Evolutionary conservation across 2,329 filamentous ascomycete species (phyloP).

Genomic region (Diaporthe humulicola): DNA sequence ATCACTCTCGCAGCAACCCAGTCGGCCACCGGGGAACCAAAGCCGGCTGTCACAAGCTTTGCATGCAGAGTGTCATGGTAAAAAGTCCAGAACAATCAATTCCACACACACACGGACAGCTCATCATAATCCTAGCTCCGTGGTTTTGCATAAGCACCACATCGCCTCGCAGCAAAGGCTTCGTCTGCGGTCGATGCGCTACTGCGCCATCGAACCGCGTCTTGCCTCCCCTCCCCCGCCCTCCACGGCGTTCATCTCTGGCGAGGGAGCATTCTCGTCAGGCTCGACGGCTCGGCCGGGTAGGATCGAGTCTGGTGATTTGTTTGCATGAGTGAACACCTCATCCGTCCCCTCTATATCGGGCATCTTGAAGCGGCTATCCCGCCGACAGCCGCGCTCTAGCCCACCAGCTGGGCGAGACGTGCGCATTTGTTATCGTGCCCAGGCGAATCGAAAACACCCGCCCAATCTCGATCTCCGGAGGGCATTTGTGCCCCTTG

Average conservation of each 20-base stretch:
- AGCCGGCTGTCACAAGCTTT: constrained; percentile 15
- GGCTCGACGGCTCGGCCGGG: constrained; percentile 26
- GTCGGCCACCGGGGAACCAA: constrained; percentile 10
- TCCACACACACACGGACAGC: neutral
- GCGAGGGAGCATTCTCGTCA: constrained; percentile 10
- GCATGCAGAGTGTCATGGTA: neutral
- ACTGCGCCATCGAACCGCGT: neutral
- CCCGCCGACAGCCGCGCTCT: constrained; percentile 39
- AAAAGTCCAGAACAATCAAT: neutral
- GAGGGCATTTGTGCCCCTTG: constrained; percentile 3
- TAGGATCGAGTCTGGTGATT: constrained; percentile 20
- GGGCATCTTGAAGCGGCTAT: constrained; percentile 38
- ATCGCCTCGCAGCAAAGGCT: constrained; percentile 9
- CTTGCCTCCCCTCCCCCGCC: neutral
- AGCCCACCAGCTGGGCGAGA: constrained; percentile 26
- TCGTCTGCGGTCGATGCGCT: neutral
- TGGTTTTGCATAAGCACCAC: neutral
- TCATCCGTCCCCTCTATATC: constrained; percentile 36
- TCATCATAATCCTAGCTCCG: neutral
- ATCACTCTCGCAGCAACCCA: constrained; percentile 5
- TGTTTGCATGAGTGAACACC: constrained; percentile 31
- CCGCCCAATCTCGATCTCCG: constrained; percentile 12
- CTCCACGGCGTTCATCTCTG: neutral
- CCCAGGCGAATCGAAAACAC: constrained; percentile 32
- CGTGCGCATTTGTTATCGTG: constrained; percentile 28